A percentile compares a stretch with the other conserved stretches of the same genome.
Evolutionary conservation across 2,329 filamentous ascomycete genomes (phyloP).

Genomic region (Epichloe coenophiala): DNA sequence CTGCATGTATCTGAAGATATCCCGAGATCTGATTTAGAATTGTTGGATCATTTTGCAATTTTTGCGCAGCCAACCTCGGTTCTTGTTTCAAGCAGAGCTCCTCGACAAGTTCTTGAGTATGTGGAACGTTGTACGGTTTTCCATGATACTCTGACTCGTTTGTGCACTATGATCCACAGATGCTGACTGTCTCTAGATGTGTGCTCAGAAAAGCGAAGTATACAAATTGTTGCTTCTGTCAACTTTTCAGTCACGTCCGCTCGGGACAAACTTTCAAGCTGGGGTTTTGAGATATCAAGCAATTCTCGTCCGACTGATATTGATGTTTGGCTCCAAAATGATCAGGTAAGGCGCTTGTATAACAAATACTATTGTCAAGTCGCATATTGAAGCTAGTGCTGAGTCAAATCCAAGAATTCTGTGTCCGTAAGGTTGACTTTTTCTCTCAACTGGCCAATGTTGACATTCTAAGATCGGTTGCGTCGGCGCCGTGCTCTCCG

Average conservation of each 20-base stretch:
- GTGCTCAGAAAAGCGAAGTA: neutral
- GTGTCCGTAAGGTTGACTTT: constrained; percentile 39
- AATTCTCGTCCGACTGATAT: neutral
- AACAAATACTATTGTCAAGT: neutral
- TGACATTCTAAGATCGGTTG: constrained; percentile 53
- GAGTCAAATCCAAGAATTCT: constrained; percentile 59
- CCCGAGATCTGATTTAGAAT: constrained; percentile 51
- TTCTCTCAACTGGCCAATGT: neutral
- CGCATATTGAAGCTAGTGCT: neutral
- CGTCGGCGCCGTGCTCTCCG: constrained; percentile 71
- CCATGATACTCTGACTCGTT: neutral
- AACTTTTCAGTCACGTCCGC: constrained; percentile 2
- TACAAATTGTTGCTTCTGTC: constrained; percentile 1
- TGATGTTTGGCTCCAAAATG: neutral
- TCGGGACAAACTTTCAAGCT: constrained; percentile 1
- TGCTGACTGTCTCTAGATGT: constrained; percentile 1
- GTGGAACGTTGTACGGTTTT: constrained; percentile 1
- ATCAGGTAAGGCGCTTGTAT: neutral
- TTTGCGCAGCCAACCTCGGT: constrained; percentile 42
- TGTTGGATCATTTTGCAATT: constrained; percentile 47
- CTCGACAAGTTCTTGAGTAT: constrained; percentile 22
- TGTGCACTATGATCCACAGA: constrained; percentile 10
- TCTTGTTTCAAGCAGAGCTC: constrained; percentile 34
- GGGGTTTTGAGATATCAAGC: neutral
- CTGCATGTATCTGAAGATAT: constrained; percentile 70